Base-by-base conservation (phyloP, 116 monocot genomes). In the Iris pallida region DNA sequence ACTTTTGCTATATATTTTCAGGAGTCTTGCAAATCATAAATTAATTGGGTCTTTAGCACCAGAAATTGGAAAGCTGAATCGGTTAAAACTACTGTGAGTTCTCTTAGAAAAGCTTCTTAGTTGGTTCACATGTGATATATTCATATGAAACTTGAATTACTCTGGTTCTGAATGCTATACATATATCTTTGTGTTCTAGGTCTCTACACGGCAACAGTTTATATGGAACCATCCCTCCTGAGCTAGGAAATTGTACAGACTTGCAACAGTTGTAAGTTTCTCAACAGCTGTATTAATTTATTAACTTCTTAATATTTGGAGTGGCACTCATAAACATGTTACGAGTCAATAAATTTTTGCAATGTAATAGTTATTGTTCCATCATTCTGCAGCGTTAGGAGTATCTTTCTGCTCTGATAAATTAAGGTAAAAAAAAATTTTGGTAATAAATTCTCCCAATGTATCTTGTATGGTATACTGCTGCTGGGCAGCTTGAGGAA, bases 31-130 rank as follows among this genome's bases (percentile, higher is more conserved):
- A 6, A 66, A 88, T 66, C 88, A 88, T 77, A 90, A 80, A 75
- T 86, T 95, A 79, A 81, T 80, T 83, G 95, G 95, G 57, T 82
- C 81, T 13, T 88, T 95, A 83, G 71, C 88, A 66, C 85, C 85
- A 61, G 88, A 83, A 54, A 90, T 95, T 69, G 91, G 95, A 73
- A 88, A 82, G 75, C 76, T 95, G 59, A 79, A 77, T 76, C 61
- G 73, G 16, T 73, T 95, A 70, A 83, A 72, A 57, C 60, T 73
- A 72, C 60, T 95, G 95, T 95, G 70, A 62, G 95, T 82, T 68
- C 18, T 19, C 54, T 19, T 7, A 41, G 51, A 53, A 42, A 59
- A 57, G 51, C 55, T 71, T 40, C 15, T 65, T 65, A 44, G 49
- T 71, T 11, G 65, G 6, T 65, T 9, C 7, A 8, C 51, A 44